Base-by-base conservation (phyloP, 75 land plant genomes). In the Larix kaempferi region DNA sequence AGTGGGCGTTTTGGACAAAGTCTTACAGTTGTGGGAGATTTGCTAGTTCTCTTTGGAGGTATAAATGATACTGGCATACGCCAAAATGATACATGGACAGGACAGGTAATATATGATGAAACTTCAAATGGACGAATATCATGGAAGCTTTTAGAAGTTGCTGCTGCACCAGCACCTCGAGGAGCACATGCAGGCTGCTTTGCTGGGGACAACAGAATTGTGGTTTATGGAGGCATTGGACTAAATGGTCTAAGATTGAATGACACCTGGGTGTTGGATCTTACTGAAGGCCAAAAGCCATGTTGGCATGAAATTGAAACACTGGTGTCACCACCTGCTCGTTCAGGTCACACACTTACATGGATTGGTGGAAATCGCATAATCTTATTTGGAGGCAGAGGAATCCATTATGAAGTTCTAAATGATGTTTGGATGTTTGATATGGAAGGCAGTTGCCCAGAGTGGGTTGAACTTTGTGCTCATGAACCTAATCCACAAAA, bases 131-230 rank as follows among this genome's bases (percentile, higher is more conserved):
- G 81, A 41, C 78, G 71, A 19, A 44, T 91, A 44, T 83, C 87
- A 22, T 97, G 99, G 99, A 84, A 78, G 76, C 80, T 87, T 55
- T 78, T 94, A 22, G 84, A 89, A 56, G 92, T 92, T 7, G 89
- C 84, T 23, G 26, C 80, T 0, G 80, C 84, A 11, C 99, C 99
- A 15, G 88, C 88, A 10, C 80, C 99, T 57, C 98, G 99, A 63
- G 99, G 99, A 19, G 99, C 99, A 15, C 98, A 97, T 88, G 95
- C 94, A 35, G 98, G 89, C 26, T 91, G 95, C 61, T 88, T 81
- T 79, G 84, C 87, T 56, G 93, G 88, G 23, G 86, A 88, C 35
- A 78, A 60, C 33, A 86, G 74, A 56, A 90, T 95, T 76, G 93
- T 95, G 66, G 82, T 97, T 52, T 89, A 82, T 84, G 99, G 98